Evolutionary conservation across 2,329 filamentous ascomycete genomes (phyloP).

Genomic region (Gaeumannomyces sp.): DNA sequence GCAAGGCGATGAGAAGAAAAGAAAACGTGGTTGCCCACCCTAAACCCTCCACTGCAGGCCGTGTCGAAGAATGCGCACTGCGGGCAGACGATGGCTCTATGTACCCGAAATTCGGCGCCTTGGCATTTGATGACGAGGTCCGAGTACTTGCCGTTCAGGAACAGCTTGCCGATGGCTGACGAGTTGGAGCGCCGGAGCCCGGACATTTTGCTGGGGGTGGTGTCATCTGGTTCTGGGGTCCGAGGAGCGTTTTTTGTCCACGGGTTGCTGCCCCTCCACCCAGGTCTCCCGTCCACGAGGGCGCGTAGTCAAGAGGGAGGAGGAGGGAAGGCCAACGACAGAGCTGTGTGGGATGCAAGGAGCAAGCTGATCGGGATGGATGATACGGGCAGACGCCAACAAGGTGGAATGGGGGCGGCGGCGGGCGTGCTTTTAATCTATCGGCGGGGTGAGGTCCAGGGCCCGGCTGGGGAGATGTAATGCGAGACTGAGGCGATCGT

Average conservation of each 20-base stretch:
- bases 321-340: no score
- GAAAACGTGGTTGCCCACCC: conserved; percentile 18
- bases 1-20: background rate
- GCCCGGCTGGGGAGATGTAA: no score
- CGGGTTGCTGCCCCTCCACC: background rate
- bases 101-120: conserved; percentile 24
- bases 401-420: no score
- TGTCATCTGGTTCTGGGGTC: background rate
- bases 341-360: no score
- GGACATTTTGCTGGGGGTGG: background rate
- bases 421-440: no score
- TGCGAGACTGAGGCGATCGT: no score
- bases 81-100: conserved; percentile 28
- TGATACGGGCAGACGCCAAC: no score
- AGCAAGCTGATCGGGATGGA: no score
- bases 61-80: conserved; percentile 28
- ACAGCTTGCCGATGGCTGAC: conserved; percentile 6
- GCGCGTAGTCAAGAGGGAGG: no score
- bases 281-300: no score
- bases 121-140: conserved; percentile 28
- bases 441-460: no score
- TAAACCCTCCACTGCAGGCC: conserved; percentile 22
- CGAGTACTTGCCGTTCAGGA: conserved; percentile 19
- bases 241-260: background rate
- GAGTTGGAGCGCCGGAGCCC: conserved; percentile 8